Conservation (phyloP, 192 early-diverging fungal genomes). For the Backusella psychrophila region DNA sequence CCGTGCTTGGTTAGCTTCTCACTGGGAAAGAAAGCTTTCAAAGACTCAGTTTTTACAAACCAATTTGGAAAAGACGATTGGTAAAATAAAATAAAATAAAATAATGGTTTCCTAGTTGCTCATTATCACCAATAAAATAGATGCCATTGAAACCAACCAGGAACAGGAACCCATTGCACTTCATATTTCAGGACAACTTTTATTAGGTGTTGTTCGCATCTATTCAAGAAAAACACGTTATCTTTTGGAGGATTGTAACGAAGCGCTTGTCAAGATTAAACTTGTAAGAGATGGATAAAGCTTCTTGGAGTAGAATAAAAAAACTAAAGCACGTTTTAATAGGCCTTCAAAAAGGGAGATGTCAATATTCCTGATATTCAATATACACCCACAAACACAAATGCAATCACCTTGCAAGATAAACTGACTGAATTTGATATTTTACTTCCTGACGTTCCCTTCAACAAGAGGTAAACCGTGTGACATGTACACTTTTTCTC, state of each 20-base stretch:
- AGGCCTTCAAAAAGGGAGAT: constrained; percentile 77
- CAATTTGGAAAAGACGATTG: constrained; percentile 85
- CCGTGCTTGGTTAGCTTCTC: constrained; percentile 97
- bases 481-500: background rate
- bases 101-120: background rate
- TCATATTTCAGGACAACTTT: constrained; percentile 92
- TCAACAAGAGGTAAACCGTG: constrained; percentile 28
- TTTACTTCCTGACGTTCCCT: constrained; percentile 69
- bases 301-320: background rate
- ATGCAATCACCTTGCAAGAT: constrained; percentile 87
- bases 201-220: constrained; percentile 93
- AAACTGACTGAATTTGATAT: constrained; percentile 91
- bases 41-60: constrained; percentile 94
- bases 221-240: constrained; percentile 97
- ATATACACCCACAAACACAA: constrained; percentile 59
- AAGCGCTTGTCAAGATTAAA: constrained; percentile 93
- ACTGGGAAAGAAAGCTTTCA: constrained; percentile 95
- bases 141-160: constrained; percentile 76
- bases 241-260: constrained; percentile 95
- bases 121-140: constrained; percentile 35
- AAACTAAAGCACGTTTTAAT: constrained; percentile 1
- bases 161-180: constrained; percentile 83
- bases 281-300: constrained; percentile 54
- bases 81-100: constrained; percentile 39
- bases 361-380: constrained; percentile 84